Evolutionary conservation across 148 eudicot genomes (phyloP).

Genomic region (Diospyros lotus): DNA sequence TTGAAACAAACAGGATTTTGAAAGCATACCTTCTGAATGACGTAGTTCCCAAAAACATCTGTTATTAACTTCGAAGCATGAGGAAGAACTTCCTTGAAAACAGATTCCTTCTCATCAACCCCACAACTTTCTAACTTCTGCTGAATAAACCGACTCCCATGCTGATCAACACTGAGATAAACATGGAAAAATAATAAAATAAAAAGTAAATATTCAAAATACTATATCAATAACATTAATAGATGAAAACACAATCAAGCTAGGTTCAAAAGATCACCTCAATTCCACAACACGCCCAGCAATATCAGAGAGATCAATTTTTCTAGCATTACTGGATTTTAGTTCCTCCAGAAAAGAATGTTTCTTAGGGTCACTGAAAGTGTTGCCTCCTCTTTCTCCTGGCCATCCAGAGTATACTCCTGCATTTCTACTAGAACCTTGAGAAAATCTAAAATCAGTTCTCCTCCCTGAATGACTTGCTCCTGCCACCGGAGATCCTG

Average conservation of each 20-base stretch:
- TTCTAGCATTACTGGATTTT: constrained; percentile 59
- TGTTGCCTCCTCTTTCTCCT: constrained; percentile 55
- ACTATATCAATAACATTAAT: not conserved
- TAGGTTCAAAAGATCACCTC: constrained; percentile 38
- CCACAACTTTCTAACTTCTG: constrained; percentile 84
- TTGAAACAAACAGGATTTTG: not conserved
- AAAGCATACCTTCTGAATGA: constrained; percentile 76
- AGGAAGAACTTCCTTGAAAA: constrained; percentile 81
- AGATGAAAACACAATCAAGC: constrained; percentile 3
- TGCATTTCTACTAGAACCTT: constrained; percentile 45
- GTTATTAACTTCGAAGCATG: constrained; percentile 79
- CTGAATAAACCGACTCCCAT: constrained; percentile 95
- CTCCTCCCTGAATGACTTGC: constrained; percentile 41
- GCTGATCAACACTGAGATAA: constrained; percentile 79
- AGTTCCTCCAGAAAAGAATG: constrained; percentile 82
- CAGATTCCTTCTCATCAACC: constrained; percentile 70
- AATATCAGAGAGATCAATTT: constrained; percentile 75
- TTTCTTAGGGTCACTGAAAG: constrained; percentile 42
- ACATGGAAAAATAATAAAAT: not conserved
- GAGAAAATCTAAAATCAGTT: constrained; percentile 49
- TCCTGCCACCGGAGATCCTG: constrained; percentile 66
- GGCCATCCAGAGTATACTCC: constrained; percentile 56
- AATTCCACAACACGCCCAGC: constrained; percentile 75
- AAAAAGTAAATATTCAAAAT: not conserved
- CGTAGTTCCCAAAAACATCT: constrained; percentile 99